phyloP scores from a whole-genome alignment of 192 early-diverging fungal genomes.

The Geosiphon pyriformis region DNA sequence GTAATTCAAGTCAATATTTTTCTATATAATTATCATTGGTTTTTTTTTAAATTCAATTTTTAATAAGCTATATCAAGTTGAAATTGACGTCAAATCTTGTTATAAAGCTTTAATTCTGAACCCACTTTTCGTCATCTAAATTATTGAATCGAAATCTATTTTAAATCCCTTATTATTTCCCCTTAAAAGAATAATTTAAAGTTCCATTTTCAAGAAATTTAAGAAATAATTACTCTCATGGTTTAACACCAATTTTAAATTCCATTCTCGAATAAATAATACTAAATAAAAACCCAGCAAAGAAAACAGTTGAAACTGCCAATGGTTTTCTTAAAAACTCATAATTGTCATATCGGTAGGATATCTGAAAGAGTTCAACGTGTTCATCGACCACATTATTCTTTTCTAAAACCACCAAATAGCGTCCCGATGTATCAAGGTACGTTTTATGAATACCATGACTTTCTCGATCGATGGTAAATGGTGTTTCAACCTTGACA shows the following conservation, averaged over 20 bases:
- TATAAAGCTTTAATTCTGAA: no score
- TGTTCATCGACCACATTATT: constrained; percentile 73
- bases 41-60: no score
- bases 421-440: constrained; percentile 89
- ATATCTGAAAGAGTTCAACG: constrained; percentile 42
- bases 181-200: no score
- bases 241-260: constrained; percentile 38
- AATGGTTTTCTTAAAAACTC: constrained; percentile 61
- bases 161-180: no score
- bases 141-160: no score
- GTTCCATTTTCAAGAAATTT: no score
- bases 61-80: no score
- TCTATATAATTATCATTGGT: no score
- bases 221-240: not conserved
- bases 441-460: constrained; percentile 64
- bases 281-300: constrained; percentile 51
- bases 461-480: constrained; percentile 49
- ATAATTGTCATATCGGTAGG: constrained; percentile 43
- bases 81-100: no score
- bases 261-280: constrained; percentile 52
- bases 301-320: constrained; percentile 43
- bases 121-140: no score
- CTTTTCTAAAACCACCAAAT: constrained; percentile 64
- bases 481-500: constrained; percentile 58
- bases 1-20: no score